These are phyloP conservation scores for Hygrophila difformis DNA, from an alignment of 257 asterid species.

Conservation along the genomic window DNA sequence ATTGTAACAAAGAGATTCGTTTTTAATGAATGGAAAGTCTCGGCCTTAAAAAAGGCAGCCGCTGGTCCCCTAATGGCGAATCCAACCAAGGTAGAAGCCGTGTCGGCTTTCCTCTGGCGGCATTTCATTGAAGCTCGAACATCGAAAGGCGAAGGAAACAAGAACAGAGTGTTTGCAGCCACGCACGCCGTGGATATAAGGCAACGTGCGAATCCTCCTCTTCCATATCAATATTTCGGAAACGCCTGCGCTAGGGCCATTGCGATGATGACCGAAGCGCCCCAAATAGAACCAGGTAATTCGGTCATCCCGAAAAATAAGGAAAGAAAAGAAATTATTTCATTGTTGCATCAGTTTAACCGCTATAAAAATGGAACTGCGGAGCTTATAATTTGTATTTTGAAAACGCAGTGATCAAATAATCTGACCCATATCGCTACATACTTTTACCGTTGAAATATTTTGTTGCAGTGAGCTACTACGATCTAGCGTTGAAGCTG, in stretches of 20 bases:
- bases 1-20: constrained; percentile 13
- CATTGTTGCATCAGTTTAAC: too few relatives aligned
- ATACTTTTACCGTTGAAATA: too few relatives aligned
- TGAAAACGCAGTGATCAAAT: too few relatives aligned
- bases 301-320: too few relatives aligned
- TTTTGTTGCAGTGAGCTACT: neutral
- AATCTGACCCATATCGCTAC: too few relatives aligned
- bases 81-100: constrained; percentile 28
- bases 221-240: constrained; percentile 16
- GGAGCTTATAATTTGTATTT: too few relatives aligned
- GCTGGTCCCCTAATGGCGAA: constrained; percentile 12
- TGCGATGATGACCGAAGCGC: neutral
- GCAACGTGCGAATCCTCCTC: constrained; percentile 20
- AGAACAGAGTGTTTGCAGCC: constrained; percentile 8
- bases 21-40: constrained; percentile 13
- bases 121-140: constrained; percentile 16
- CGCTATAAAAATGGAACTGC: too few relatives aligned
- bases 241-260: constrained; percentile 24
- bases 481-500: constrained; percentile 9
- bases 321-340: too few relatives aligned
- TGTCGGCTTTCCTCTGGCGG: constrained; percentile 27
- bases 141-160: neutral
- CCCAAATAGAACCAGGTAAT: too few relatives aligned
- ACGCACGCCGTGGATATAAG: constrained; percentile 22
- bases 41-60: constrained; percentile 9